phyloP scores from a whole-genome alignment of 345 rosid species.

The Salix caprea region DNA sequence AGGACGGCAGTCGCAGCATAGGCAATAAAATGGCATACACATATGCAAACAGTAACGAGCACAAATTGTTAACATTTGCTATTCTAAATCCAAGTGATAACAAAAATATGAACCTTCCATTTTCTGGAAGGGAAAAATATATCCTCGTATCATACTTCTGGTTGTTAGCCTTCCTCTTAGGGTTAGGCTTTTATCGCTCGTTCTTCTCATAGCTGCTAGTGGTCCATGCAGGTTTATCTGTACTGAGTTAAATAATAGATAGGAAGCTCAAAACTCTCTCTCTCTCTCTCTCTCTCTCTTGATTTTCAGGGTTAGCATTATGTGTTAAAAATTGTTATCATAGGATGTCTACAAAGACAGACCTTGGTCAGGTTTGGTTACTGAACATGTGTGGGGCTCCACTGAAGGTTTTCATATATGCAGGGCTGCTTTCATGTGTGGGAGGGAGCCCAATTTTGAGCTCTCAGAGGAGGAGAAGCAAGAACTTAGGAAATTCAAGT shows the following conservation, averaged over 20 bases:
- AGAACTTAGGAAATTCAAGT: conserved; percentile 64
- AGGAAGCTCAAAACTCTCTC: not conserved
- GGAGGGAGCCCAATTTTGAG: conserved; percentile 91
- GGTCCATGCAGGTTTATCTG: not conserved
- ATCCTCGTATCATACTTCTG: too few relatives aligned
- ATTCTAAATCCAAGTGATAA: not conserved
- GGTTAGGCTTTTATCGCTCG: not conserved
- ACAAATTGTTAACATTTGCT: not conserved
- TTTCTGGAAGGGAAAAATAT: not conserved
- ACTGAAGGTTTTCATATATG: conserved; percentile 5
- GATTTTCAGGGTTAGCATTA: not conserved
- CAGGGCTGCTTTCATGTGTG: conserved; percentile 99
- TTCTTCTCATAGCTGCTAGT: not conserved
- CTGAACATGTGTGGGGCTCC: not conserved
- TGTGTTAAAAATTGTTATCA: not conserved
- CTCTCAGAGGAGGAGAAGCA: conserved; percentile 68
- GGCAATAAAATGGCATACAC: not conserved
- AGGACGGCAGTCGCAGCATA: not conserved
- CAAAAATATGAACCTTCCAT: not conserved
- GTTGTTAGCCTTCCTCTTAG: not conserved
- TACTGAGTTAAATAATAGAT: not conserved
- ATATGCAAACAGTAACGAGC: not conserved
- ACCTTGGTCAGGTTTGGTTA: conserved; percentile 5
- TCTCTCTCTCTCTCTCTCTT: too few relatives aligned
- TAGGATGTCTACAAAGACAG: not conserved